phyloP scores from a whole-genome alignment of 768 basidiomycete genomes.

The Hebeloma cylindrosporum region DNA sequence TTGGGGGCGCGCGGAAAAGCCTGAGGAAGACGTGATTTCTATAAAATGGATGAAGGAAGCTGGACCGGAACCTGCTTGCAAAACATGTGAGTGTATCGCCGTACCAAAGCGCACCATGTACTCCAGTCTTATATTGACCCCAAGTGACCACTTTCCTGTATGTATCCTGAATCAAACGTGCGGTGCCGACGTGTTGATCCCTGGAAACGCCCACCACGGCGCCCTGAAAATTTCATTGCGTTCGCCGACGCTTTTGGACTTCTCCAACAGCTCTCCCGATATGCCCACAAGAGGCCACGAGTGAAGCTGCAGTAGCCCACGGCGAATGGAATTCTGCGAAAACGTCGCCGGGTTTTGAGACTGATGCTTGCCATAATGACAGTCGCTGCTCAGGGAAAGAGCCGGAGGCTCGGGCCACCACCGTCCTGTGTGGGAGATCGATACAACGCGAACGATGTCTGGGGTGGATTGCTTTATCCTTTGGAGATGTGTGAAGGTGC shows the following conservation, averaged over 20 bases:
- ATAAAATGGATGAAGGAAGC: slow-evolving; percentile 10
- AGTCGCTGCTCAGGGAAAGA: slow-evolving; percentile 34
- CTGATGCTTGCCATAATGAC: slow-evolving; percentile 17
- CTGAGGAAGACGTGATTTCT: slow-evolving; percentile 17
- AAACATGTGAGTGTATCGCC: slow-evolving; percentile 13
- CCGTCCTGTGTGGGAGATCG: slow-evolving; percentile 38
- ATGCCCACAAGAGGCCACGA: slow-evolving; percentile 19
- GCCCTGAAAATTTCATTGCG: slow-evolving; percentile 58
- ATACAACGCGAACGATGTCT: slow-evolving; percentile 11
- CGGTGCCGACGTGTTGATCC: slow-evolving; percentile 8
- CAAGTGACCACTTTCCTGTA: slow-evolving; percentile 30
- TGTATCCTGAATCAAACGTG: slow-evolving; percentile 24
- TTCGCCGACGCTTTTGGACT: slow-evolving; percentile 50
- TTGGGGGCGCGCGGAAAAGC: slow-evolving; percentile 37
- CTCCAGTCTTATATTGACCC: slow-evolving; percentile 13
- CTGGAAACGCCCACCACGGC: slow-evolving; percentile 31
- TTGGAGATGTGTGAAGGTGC: slow-evolving; percentile 10
- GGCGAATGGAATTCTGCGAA: slow-evolving; percentile 48
- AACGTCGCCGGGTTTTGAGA: slow-evolving; percentile 55
- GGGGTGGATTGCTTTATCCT: slow-evolving; percentile 6
- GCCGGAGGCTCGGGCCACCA: slow-evolving; percentile 42
- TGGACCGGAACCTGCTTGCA: slow-evolving; percentile 4
- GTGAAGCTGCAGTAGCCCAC: slow-evolving; percentile 40
- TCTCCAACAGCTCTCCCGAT: slow-evolving; percentile 29
- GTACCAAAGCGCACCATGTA: slow-evolving; percentile 29